phyloP scores from a whole-genome alignment of 2,329 filamentous ascomycete genomes.

The Didymella arachidicola region DNA sequence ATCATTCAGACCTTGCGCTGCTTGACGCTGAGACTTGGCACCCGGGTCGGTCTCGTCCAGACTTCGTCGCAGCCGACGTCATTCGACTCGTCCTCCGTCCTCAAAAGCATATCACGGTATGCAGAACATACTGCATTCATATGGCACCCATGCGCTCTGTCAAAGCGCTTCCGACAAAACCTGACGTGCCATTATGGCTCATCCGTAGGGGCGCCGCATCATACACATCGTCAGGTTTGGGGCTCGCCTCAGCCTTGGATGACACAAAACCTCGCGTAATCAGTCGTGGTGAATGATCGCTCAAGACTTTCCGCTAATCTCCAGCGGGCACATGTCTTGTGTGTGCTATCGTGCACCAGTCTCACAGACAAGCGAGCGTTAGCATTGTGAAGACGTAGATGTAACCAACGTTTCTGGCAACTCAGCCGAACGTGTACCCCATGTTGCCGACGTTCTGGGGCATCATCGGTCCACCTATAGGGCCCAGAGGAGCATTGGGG shows the following conservation, averaged over 20 bases:
- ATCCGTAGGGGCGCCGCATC: no score
- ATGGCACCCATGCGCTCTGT: neutral
- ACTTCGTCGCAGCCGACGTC: neutral
- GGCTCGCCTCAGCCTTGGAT: neutral
- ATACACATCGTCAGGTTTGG: neutral
- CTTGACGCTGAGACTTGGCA: neutral
- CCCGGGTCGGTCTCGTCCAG: neutral
- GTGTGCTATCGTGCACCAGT: neutral
- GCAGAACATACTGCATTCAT: neutral
- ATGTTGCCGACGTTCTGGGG: slow-evolving; percentile 31
- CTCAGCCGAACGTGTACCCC: slow-evolving; percentile 40
- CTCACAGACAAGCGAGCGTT: neutral
- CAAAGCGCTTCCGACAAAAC: slow-evolving; percentile 7
- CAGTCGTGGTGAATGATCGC: neutral
- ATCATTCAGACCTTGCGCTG: neutral
- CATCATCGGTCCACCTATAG: slow-evolving; percentile 33
- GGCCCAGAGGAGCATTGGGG: slow-evolving; percentile 31
- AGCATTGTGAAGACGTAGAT: no score
- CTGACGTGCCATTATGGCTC: neutral
- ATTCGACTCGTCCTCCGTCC: neutral
- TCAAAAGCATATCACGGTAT: neutral
- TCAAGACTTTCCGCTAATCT: no score
- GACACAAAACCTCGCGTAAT: neutral
- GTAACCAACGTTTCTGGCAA: neutral
- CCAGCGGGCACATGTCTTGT: neutral